Evolutionary conservation across 352 stramenopile genomes (phyloP).

Genomic region (Globisporangium nunn): DNA sequence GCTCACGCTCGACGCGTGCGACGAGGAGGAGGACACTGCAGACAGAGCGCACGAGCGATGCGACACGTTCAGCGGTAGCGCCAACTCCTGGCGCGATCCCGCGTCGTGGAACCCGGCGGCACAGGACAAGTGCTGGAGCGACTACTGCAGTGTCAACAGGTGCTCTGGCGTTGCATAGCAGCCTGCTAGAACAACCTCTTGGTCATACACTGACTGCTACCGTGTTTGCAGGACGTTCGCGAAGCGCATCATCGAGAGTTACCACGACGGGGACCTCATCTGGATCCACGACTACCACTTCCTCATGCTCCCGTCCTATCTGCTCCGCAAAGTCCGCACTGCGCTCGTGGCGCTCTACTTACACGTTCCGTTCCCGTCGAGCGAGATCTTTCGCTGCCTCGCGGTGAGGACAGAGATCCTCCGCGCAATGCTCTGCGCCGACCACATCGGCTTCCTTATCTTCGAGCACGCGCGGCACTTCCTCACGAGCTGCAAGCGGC

Average conservation of each 20-base stretch:
- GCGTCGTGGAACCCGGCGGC: conserved; percentile 76
- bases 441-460: conserved; percentile 91
- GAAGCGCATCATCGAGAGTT: conserved; percentile 57
- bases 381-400: conserved; percentile 97
- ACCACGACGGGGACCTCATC: conserved; percentile 83
- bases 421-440: conserved; percentile 84
- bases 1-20: conserved; percentile 44
- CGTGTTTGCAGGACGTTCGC: conserved; percentile 26
- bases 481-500: conserved; percentile 85
- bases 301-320: conserved; percentile 95
- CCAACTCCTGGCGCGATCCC: conserved; percentile 41
- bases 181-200: not conserved
- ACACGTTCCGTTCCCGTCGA: conserved; percentile 97
- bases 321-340: conserved; percentile 87
- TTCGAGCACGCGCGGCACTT: conserved; percentile 94
- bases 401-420: conserved; percentile 87
- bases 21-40: not conserved
- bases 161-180: not conserved
- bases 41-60: not conserved
- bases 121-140: conserved; percentile 68
- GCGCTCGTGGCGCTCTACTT: conserved; percentile 96
- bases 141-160: conserved; percentile 77
- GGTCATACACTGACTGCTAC: not conserved
- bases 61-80: conserved; percentile 5
- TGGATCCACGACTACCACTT: conserved; percentile 99